Base-by-base conservation (phyloP, 2,329 filamentous ascomycete species). In the Torrubiella hemipterigena region DNA sequence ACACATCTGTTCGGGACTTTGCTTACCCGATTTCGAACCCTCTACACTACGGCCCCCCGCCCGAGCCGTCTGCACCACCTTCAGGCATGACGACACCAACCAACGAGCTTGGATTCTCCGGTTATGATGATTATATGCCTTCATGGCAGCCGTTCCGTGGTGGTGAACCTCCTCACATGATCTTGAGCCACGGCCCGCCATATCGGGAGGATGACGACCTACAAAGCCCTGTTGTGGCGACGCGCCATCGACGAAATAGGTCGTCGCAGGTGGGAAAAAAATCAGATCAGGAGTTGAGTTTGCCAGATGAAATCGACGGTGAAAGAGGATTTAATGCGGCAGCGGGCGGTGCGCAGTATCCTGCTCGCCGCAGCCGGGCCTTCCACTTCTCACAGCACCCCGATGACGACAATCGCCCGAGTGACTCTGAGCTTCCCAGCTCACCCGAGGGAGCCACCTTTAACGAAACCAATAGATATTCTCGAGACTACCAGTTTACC, bases 121-220 rank as follows among this genome's bases (percentile, higher is more conserved):
- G 70, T 69, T 73, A 26, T 59, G 59, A 17, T 74, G 70, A 67
- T 49, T 56, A 34, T 42, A 66, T 47, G 56, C n/a, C n/a, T n/a
- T n/a, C n/a, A 69, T 43, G 54, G 67, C 20, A 67, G 72, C 39
- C n/a, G n/a, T 69, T 65, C 41, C 77, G 69, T 32, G 73, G 68
- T 16, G 70, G 82, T 42, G 81, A 87, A 47, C 65, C 93, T 12
- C 79, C 84, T 8, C 81, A 82, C 14, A 86, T 91, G 50, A 74
- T 84, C 29, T 89, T 91, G 45, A 82, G 75, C 4, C 85, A 91
- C 49, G 87, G 87, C 0, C 87, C 87, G 15, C 89, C 87, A 3
- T 96, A 86, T 61, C 93, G 85, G 54, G 87, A 95, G 58, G 87
- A 96, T 48, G 86, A 96, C 45, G 91, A 96, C 54, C 67, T 95